A percentile compares a stretch with the other conserved stretches of the same genome.
These are phyloP conservation scores for Trichoderma brevicompactum DNA, from an alignment of 2,329 filamentous ascomycete species.

Conservation along the genomic window DNA sequence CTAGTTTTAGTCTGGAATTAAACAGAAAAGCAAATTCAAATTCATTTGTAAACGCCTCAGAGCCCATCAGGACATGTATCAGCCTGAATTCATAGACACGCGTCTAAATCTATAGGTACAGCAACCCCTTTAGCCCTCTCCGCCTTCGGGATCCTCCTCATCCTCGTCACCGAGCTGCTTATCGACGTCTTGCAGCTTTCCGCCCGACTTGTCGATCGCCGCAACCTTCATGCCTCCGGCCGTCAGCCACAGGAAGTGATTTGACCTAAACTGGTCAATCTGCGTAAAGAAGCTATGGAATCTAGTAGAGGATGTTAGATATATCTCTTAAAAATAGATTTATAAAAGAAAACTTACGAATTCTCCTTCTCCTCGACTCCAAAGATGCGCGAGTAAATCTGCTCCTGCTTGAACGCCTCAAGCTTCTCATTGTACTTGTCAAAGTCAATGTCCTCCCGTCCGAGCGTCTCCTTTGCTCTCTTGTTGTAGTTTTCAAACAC, in stretches of 20 bases:
- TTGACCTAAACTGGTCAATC: slow-evolving; percentile 72
- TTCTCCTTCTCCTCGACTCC: slow-evolving; percentile 85
- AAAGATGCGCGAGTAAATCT: slow-evolving; percentile 93
- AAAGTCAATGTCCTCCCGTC: slow-evolving; percentile 76
- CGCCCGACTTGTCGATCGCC: slow-evolving; percentile 44
- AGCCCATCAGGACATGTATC: neutral
- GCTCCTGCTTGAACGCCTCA: slow-evolving; percentile 83
- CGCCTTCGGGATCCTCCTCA: slow-evolving; percentile 55
- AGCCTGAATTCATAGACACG: neutral
- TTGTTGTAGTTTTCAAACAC: slow-evolving; percentile 91
- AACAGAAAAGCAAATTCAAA: neutral
- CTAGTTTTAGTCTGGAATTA: neutral
- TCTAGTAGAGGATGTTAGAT: slow-evolving; percentile 46
- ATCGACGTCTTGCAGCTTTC: slow-evolving; percentile 51
- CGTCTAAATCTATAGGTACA: slow-evolving; percentile 3
- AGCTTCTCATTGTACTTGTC: slow-evolving; percentile 76
- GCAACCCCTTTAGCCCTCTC: slow-evolving; percentile 44
- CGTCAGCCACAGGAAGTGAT: slow-evolving; percentile 76
- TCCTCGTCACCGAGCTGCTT: slow-evolving; percentile 58
- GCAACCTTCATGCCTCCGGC: slow-evolving; percentile 69
- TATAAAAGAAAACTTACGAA: slow-evolving; percentile 65
- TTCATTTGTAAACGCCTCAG: neutral
- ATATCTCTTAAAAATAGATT: neutral
- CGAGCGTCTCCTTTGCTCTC: slow-evolving; percentile 66
- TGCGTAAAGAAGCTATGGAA: slow-evolving; percentile 81